A percentile compares a stretch with the other conserved stretches of the same genome.
phyloP scores from a whole-genome alignment of 106 monocot genomes.

The Dendrobium chrysotoxum region DNA sequence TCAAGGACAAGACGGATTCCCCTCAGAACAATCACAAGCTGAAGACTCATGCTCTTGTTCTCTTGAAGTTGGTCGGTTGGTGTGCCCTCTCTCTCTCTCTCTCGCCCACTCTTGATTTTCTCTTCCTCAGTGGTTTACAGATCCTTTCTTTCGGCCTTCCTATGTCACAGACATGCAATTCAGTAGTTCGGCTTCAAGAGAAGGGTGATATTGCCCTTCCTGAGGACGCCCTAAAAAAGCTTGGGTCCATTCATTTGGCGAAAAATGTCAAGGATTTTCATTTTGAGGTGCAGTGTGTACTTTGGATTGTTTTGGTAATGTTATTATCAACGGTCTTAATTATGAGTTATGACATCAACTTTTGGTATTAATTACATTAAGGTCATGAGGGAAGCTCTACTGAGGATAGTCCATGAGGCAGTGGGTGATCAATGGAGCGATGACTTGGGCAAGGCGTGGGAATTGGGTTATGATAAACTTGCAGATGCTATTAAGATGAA shows the following conservation, averaged over 20 bases:
- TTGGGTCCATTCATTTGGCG: neutral
- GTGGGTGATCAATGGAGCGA: neutral
- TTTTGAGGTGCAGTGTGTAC: neutral
- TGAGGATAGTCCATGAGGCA: neutral
- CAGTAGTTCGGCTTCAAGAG: neutral
- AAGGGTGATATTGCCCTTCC: neutral
- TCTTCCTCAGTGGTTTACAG: neutral
- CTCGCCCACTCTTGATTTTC: neutral
- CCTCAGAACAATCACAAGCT: neutral
- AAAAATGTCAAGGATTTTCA: neutral
- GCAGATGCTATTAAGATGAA: neutral
- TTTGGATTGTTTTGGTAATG: neutral
- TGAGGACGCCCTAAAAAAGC: neutral
- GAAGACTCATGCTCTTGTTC: neutral
- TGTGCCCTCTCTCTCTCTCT: neutral
- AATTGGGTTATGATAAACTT: neutral
- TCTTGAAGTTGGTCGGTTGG: constrained; percentile 1
- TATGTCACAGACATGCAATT: constrained; percentile 1
- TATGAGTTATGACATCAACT: neutral
- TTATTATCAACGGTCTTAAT: neutral
- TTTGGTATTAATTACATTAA: neutral
- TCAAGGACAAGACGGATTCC: neutral
- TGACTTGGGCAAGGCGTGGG: neutral
- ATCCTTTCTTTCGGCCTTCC: neutral
- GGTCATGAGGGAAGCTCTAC: constrained; percentile 1